Evolutionary conservation across 202 grass and related monocot species (phyloP).

Genomic region (Hordeum pubiflorum): DNA sequence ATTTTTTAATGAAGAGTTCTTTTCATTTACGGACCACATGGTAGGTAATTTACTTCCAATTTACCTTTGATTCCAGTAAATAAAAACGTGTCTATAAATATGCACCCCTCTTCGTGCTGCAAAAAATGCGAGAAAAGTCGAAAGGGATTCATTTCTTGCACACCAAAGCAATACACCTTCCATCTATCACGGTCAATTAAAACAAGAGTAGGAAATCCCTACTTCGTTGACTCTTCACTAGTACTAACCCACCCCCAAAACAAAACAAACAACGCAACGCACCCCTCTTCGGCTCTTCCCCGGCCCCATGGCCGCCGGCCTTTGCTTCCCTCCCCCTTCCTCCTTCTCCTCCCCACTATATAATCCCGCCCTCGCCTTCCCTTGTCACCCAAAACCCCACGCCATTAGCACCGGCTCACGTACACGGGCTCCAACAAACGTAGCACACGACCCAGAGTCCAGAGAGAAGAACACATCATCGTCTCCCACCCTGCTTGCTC

Average conservation of each 20-base stretch:
- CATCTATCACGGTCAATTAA: conserved; percentile 17
- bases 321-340: background rate
- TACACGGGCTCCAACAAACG: background rate
- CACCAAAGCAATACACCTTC: too few species aligned
- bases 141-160: too few species aligned
- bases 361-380: conserved; percentile 39
- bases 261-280: background rate
- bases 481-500: background rate
- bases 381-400: conserved; percentile 26
- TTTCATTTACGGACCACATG: too few species aligned
- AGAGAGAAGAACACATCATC: background rate
- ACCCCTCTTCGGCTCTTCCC: background rate
- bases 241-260: conserved; percentile 1
- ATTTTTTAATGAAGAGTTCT: too few species aligned
- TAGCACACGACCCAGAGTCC: background rate
- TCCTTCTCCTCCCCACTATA: conserved; percentile 35
- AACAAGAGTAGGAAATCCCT: conserved; percentile 5
- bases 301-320: conserved; percentile 49
- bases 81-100: too few species aligned
- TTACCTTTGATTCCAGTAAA: too few species aligned
- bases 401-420: background rate
- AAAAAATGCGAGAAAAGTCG: too few species aligned
- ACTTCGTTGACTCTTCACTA: conserved; percentile 37
- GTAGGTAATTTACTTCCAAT: too few species aligned
- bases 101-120: too few species aligned